A percentile compares a stretch with the other conserved stretches of the same genome.
These are phyloP conservation scores for Codiaeum variegatum DNA, from an alignment of 441 rosid species.

Conservation along the genomic window DNA sequence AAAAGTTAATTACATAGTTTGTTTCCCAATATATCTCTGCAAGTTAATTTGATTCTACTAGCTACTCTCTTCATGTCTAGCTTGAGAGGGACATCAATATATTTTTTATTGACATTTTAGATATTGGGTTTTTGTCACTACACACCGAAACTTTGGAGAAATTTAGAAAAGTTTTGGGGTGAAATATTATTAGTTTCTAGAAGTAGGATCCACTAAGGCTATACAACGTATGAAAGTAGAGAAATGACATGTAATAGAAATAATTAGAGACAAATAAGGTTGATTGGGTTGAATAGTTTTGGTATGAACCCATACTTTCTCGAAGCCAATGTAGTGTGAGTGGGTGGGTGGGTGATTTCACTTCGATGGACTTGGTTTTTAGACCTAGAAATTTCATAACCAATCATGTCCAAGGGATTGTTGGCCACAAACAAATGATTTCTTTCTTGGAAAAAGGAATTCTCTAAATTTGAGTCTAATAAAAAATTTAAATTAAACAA, in stretches of 20 bases:
- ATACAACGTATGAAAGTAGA: background rate
- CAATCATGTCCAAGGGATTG: too few relatives aligned
- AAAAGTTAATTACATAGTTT: too few relatives aligned
- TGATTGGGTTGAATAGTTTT: background rate
- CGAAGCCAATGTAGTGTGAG: background rate
- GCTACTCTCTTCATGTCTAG: background rate
- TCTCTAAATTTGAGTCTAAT: too few relatives aligned
- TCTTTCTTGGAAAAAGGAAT: too few relatives aligned
- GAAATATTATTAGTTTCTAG: background rate
- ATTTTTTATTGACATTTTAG: too few relatives aligned
- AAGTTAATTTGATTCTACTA: background rate
- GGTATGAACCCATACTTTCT: background rate
- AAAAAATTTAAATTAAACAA: too few relatives aligned
- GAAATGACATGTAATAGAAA: background rate
- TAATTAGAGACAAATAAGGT: too few relatives aligned
- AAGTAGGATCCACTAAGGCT: constrained; percentile 24
- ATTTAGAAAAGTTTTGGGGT: background rate
- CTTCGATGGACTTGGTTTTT: background rate
- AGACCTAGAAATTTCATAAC: too few relatives aligned
- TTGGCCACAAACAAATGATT: too few relatives aligned
- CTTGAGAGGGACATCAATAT: background rate
- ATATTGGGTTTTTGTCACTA: too few relatives aligned
- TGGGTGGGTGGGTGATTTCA: background rate
- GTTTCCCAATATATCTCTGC: background rate
- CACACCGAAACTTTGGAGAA: too few relatives aligned